Evolutionary conservation across 805 yeast genomes (phyloP), one percentile per base, ranked within the genome.

Genomic region (Priceomyces melissophilus): DNA sequence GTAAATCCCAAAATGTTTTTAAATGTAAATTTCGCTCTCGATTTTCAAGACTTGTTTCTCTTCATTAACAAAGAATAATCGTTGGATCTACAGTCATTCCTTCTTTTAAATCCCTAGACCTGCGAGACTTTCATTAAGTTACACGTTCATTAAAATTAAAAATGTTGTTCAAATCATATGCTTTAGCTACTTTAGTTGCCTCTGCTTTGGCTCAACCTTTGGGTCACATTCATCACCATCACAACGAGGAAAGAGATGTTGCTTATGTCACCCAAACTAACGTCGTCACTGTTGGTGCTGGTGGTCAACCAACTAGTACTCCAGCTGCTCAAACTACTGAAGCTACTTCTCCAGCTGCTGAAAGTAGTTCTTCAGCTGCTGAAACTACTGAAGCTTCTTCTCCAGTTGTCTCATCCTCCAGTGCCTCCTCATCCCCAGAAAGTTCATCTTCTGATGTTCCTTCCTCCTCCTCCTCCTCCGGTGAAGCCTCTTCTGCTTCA

Each of bases 131-230:
- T 30, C 28, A 32, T 17, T 44, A 27, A 46, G 34, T 20, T 32
- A 34, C 10, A 30, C 39, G 26, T 11, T 37, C 40, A 25, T 26
- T 32, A 30, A 15, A 20, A 20, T 20, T 8, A 23, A 28, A 14
- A 14, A 78, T 76, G 81, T 73, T 75, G 62, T 74, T 80, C 57
- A 61, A 62, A 37, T 52, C 69, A 31, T 55, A 78, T 54, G 71
- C 68, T 51, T 62, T 75, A 40, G 77, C 82, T 40, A 56, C 79
- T 39, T 56, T 79, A 40, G 61, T 73, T 44, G 75, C 76, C 52
- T 60, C 76, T 39, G 72, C 75, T 38, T 45, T 73, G 31, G 84
- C 87, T 46, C 78, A 76, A 40, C 87, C 88, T 44, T 66, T 77
- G 40, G 73, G 69, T 42, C 84, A 71, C 49, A 88, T 84, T 45